Evolutionary conservation across 2,329 filamentous ascomycete species (phyloP).

Genomic region (Blumeria graminis): DNA sequence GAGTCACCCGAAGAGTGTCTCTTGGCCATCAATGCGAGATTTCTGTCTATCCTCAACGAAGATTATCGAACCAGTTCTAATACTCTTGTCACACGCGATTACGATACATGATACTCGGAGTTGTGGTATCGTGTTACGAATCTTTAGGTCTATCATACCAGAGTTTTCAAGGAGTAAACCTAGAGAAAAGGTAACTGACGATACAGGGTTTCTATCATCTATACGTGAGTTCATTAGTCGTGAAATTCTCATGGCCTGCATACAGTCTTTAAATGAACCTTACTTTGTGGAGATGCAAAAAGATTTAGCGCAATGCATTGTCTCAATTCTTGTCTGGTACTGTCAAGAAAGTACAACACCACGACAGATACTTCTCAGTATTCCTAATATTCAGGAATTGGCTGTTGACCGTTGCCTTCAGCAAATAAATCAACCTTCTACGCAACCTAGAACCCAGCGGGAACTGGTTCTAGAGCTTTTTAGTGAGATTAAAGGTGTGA

Average conservation of each 20-base stretch:
- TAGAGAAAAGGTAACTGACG: slow-evolving; percentile 16
- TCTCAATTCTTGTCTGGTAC: slow-evolving; percentile 60
- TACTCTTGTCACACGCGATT: slow-evolving; percentile 80
- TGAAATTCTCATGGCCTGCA: slow-evolving; percentile 72
- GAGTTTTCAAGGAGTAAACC: slow-evolving; percentile 31
- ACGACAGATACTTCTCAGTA: slow-evolving; percentile 45
- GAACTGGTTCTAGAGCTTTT: slow-evolving; percentile 64
- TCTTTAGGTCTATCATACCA: slow-evolving; percentile 66
- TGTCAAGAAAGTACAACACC: slow-evolving; percentile 45
- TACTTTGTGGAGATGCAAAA: slow-evolving; percentile 95
- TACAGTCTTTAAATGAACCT: slow-evolving; percentile 75
- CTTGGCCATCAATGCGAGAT: slow-evolving; percentile 38
- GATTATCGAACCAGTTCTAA: slow-evolving; percentile 66
- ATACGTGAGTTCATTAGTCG: slow-evolving; percentile 78
- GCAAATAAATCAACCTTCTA: slow-evolving; percentile 30
- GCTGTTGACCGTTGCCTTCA: slow-evolving; percentile 42
- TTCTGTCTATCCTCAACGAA: slow-evolving; percentile 59
- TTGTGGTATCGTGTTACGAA: slow-evolving; percentile 60
- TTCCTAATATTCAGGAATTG: slow-evolving; percentile 50
- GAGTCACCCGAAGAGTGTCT: slow-evolving; percentile 2
- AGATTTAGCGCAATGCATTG: slow-evolving; percentile 71
- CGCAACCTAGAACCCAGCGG: slow-evolving; percentile 51
- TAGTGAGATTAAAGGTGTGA: slow-evolving; percentile 68
- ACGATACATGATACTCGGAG: slow-evolving; percentile 75
- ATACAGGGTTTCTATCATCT: slow-evolving; percentile 23